Base-by-base conservation (phyloP, 768 basidiomycete genomes). In the Pleurotus giganteus region DNA sequence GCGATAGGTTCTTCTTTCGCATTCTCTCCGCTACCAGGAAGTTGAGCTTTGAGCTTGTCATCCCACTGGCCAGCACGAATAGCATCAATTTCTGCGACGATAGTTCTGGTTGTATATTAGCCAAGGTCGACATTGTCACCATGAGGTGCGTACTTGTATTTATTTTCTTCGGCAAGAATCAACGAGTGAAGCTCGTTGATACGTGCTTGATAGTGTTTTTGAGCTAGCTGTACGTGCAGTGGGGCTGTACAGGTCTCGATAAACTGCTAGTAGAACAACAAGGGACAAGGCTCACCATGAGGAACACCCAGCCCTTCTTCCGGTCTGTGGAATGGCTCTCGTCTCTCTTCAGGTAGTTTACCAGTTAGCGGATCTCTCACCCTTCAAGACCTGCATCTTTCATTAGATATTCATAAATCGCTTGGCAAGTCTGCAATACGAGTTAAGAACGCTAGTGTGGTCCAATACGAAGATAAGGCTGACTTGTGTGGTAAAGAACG, bases 21-120 rank as follows among this genome's bases (percentile, higher is more conserved):
- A 15, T 53, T 19, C 39, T 41, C 39, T 6, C 13, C 31, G 13
- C 36, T 12, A 29, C 63, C 63, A 72, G 64, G 53, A 4, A 65
- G 52, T 32, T 58, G 74, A 60, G 54, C 64, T 63, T 57, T 61
- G 15, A 87, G 79, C 60, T 70, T 71, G 46, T 75, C 73, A 61
- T 89, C 87, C 81, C 84, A 83, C 50, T 70, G 68, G 1, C 91
- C 90, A 11, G 78, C 72, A 24, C 85, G 84, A 57, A 94, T 88
- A 2, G 84, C 83, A 47, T 89, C 83, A 42, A 94, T 90, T 69
- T 95, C 93, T 2, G 78, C 70, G 17, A 85, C 76, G 12, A 94
- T 74, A 29, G 69, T 70, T 68, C 91, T 92, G 57, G 5, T 24
- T 15, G 5, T 17, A 32, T 13, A 32, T 49, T 13, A 57, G 55